phyloP scores from a whole-genome alignment of 257 asterid species.

The Nicotiana attenuata region DNA sequence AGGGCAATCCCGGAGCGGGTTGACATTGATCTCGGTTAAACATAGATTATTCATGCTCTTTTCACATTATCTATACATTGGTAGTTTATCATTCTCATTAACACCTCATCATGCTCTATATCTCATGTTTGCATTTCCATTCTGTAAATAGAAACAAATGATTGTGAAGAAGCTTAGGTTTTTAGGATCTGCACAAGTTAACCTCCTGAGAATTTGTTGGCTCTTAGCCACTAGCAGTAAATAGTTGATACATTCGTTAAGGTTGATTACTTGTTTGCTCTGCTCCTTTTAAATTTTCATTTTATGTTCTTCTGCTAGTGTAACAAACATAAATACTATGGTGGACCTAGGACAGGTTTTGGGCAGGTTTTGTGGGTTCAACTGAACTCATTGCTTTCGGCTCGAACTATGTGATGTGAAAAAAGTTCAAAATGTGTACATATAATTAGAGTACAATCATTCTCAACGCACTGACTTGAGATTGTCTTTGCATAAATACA shows the following conservation, averaged over 20 bases:
- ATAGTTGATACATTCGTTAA: conserved; percentile 23
- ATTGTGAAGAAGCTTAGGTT: conserved; percentile 31
- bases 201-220: conserved; percentile 21
- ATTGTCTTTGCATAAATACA: neutral
- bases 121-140: conserved; percentile 22
- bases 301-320: neutral
- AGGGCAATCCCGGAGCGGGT: conserved; percentile 79
- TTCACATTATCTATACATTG: conserved; percentile 8
- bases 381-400: neutral
- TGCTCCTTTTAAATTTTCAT: neutral
- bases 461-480: neutral
- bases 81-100: neutral
- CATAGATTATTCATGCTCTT: neutral
- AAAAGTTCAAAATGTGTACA: neutral
- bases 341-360: neutral
- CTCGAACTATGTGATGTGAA: neutral
- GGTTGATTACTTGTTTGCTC: conserved; percentile 8
- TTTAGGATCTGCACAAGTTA: conserved; percentile 24
- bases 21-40: conserved; percentile 62
- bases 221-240: conserved; percentile 18
- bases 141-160: conserved; percentile 32
- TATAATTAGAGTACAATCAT: neutral
- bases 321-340: neutral
- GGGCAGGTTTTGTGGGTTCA: neutral
- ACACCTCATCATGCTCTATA: neutral